Conservation (phyloP, 257 asterid genomes). For the Solanum etuberosum region DNA sequence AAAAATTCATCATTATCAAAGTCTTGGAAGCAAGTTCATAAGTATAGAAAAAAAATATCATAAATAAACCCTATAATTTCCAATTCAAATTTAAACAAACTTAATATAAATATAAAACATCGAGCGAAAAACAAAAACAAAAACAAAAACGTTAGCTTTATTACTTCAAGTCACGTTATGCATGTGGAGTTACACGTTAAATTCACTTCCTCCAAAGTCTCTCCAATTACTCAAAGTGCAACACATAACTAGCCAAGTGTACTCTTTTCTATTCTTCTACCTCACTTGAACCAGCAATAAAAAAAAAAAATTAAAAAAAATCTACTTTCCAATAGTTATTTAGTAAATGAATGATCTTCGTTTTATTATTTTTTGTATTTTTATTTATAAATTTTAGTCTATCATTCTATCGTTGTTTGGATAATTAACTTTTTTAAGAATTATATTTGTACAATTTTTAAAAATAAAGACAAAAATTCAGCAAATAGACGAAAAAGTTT, state of each 20-base stretch:
- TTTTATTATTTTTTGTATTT: no score
- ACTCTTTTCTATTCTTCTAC: background rate
- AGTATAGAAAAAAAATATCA: fast-evolving
- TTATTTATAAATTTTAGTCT: no score
- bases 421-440: no score
- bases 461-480: no score
- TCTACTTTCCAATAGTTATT: no score
- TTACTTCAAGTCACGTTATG: background rate
- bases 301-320: no score
- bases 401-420: no score
- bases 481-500: background rate
- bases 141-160: background rate
- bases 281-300: background rate
- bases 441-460: no score
- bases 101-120: fast-evolving
- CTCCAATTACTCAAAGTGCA: background rate
- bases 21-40: no score
- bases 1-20: background rate
- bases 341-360: background rate
- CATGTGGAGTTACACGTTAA: background rate
- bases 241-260: background rate
- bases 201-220: background rate
- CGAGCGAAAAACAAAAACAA: fast-evolving
- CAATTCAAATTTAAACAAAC: fast-evolving
- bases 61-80: fast-evolving